A percentile compares a stretch with the other conserved stretches of the same genome.
phyloP scores from a whole-genome alignment of 2,329 filamentous ascomycete species.

The Didymella keratinophila region DNA sequence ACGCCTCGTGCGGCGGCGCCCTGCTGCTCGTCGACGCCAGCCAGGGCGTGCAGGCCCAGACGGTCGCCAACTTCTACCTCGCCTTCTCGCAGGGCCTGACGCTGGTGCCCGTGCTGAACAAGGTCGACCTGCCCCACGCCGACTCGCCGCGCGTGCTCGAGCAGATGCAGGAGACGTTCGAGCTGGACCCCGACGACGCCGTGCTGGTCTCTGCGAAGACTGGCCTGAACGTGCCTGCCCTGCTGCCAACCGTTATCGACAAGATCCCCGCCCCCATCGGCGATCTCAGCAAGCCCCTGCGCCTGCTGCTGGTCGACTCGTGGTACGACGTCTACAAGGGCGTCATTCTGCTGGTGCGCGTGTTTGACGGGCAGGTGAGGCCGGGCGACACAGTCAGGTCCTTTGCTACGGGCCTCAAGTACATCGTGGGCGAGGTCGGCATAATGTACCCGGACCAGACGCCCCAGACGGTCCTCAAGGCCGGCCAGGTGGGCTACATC shows the following conservation, averaged over 20 bases:
- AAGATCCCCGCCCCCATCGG: conserved; percentile 83
- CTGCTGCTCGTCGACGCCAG: conserved; percentile 93
- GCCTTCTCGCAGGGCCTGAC: conserved; percentile 90
- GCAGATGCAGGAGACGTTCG: conserved; percentile 86
- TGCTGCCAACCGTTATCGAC: conserved; percentile 86
- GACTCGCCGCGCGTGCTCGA: conserved; percentile 85
- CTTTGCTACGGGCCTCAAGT: conserved; percentile 86
- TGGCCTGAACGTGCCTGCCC: conserved; percentile 81
- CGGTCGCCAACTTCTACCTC: conserved; percentile 97
- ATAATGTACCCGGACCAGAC: conserved; percentile 94
- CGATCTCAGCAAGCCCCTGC: conserved; percentile 74
- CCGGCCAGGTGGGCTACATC: conserved; percentile 95
- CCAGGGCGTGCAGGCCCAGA: conserved; percentile 96
- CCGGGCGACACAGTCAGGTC: conserved; percentile 88
- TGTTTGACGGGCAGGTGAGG: conserved; percentile 86
- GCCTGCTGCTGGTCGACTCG: conserved; percentile 90
- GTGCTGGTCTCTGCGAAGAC: conserved; percentile 92
- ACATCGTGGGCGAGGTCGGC: conserved; percentile 93
- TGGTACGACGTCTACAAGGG: conserved; percentile 98
- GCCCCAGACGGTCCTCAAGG: conserved; percentile 78
- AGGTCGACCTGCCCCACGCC: conserved; percentile 90
- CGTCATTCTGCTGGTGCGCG: conserved; percentile 85
- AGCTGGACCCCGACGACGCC: conserved; percentile 79
- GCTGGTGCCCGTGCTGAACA: conserved; percentile 93
- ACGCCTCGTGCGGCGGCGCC: conserved; percentile 91